Conservation (phyloP, 192 early-diverging fungal species). For the Podila epicladia region DNA sequence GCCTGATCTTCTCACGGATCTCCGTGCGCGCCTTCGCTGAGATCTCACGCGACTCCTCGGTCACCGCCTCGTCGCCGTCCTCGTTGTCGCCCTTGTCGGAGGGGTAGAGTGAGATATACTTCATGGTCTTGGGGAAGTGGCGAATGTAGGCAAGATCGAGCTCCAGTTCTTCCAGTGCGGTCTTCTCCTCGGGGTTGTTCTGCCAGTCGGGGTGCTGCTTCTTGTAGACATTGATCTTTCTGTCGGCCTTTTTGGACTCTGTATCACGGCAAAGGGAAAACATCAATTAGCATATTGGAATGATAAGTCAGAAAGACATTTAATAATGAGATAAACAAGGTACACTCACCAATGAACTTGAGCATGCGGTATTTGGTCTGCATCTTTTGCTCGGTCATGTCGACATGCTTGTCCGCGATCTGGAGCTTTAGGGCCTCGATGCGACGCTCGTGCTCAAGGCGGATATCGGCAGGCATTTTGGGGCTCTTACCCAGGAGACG, state of each 20-base stretch:
- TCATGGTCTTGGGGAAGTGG: constrained; percentile 55
- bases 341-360: constrained; percentile 57
- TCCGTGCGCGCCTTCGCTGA: constrained; percentile 11
- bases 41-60: too few species aligned
- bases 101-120: constrained; percentile 58
- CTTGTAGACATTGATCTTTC: constrained; percentile 50
- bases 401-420: constrained; percentile 52
- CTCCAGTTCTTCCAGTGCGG: constrained; percentile 28
- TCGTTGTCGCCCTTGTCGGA: background rate
- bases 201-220: constrained; percentile 32
- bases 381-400: constrained; percentile 55
- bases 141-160: constrained; percentile 50
- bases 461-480: constrained; percentile 51
- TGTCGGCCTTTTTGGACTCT: constrained; percentile 59
- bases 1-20: constrained; percentile 47
- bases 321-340: background rate
- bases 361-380: constrained; percentile 57
- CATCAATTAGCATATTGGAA: background rate
- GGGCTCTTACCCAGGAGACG: constrained; percentile 38
- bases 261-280: background rate
- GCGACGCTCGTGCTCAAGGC: constrained; percentile 42
- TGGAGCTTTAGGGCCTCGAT: constrained; percentile 56
- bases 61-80: too few species aligned
- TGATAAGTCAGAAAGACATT: background rate
- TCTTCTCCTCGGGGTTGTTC: constrained; percentile 26